Percentiles rank a stretch among this genome's conserved stretches.
Evolutionary conservation across 2,329 filamentous ascomycete genomes (phyloP).

Genomic region (Colletotrichum ledebouriae): DNA sequence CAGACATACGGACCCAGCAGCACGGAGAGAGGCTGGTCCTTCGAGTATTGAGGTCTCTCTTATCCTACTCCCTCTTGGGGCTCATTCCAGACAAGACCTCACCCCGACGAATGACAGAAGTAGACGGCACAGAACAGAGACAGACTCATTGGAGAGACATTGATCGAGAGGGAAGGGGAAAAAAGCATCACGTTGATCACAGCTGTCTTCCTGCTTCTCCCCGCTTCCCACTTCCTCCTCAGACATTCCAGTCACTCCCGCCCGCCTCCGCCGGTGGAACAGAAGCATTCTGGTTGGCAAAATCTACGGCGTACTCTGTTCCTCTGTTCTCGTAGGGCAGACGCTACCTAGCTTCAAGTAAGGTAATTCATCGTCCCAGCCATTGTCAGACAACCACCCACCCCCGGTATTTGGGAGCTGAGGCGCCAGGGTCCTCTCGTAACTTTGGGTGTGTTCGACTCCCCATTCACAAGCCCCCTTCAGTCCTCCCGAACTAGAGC

Average conservation of each 20-base stretch:
- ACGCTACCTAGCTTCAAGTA: neutral
- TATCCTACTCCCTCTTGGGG: slow-evolving; percentile 20
- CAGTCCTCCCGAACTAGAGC: slow-evolving; percentile 56
- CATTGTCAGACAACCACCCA: slow-evolving; percentile 36
- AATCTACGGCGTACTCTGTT: neutral
- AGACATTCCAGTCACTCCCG: slow-evolving; percentile 30
- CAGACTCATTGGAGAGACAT: slow-evolving; percentile 27
- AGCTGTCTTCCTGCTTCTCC: slow-evolving; percentile 35
- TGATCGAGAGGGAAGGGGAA: slow-evolving; percentile 32
- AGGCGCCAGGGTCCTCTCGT: slow-evolving; percentile 40
- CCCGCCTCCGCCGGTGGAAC: slow-evolving; percentile 8
- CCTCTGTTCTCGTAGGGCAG: slow-evolving; percentile 32
- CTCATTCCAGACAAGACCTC: slow-evolving; percentile 18
- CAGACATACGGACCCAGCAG: slow-evolving; percentile 16
- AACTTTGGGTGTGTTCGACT: slow-evolving; percentile 34
- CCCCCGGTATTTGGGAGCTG: slow-evolving; percentile 41
- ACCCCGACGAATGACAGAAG: slow-evolving; percentile 20
- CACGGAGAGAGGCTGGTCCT: slow-evolving; percentile 11
- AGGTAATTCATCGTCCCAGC: slow-evolving; percentile 4
- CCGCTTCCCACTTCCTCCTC: slow-evolving; percentile 22
- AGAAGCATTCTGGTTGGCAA: slow-evolving; percentile 5
- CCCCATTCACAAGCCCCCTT: slow-evolving; percentile 47
- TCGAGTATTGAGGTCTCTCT: slow-evolving; percentile 19
- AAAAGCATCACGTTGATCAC: slow-evolving; percentile 35
- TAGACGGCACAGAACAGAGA: slow-evolving; percentile 29